Base-by-base conservation (phyloP, 208 protist genomes). In the Trypanosomatidae sp. region DNA sequence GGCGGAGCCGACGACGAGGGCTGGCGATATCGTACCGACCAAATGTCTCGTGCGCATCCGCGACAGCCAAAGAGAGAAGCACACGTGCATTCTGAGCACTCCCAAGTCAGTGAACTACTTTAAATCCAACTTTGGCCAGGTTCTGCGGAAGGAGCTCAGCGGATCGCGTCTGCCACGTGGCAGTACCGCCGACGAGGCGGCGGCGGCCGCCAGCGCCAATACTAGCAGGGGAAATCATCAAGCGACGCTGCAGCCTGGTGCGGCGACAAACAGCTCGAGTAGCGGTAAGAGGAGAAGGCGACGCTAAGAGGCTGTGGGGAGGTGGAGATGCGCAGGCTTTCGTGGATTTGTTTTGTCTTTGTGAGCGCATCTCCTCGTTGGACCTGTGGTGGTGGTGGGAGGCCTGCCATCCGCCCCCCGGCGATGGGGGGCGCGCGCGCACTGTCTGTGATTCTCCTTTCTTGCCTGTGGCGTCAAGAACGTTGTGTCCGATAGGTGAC, bases 1-100 rank as follows among this genome's bases (percentile, higher is more conserved):
- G 5, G 68, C 72, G 5, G 73, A 78, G 62, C 72, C 71, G 30
- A 44, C 44, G 39, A 58, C 58, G 49, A 39, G 22, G 47, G 5
- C n/a, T 5, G 69, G 28, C 0, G 77, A 82, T 7, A 59, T 79
- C 15, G 72, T 71, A n/a, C 62, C 78, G 3, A 87, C 86, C 15
- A 93, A 93, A 71, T 95, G 91, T 62, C 83, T 95, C 49, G 79
- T 95, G 17, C 86, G 87, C 13, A 76, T 92, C 47, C 83, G 85
- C n/a, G 82, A 84, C 62, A 95, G 91, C 69, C 82, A 87, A 69
- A 80, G 78, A 4, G 64, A 87, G 56, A 89, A 88, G 66, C 81
- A 89, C 69, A 93, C 91, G 0, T 56, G 81, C 25, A 75, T 93
- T 25, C 59, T 95, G 17, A 71, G 76, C 55, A 79, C 81, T 13